These are phyloP conservation scores for Exsudoporus floridanus DNA, from an alignment of 1,284 basidiomycete species.

Conservation along the genomic window DNA sequence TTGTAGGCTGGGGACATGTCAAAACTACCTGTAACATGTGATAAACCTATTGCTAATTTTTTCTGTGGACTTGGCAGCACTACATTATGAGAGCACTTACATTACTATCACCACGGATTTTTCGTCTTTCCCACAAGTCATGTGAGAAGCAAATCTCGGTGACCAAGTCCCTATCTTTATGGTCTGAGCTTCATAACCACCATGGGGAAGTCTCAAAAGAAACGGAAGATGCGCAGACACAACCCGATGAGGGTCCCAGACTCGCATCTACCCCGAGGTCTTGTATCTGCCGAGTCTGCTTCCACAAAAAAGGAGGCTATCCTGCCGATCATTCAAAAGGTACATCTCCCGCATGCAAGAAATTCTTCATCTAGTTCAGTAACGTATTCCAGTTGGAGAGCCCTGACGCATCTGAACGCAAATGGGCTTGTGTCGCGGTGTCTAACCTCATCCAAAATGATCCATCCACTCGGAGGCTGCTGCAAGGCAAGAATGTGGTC, in stretches of 20 bases:
- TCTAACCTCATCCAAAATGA: constrained; percentile 89
- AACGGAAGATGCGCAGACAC: constrained; percentile 75
- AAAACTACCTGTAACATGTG: constrained; percentile 13
- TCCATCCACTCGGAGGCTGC: constrained; percentile 80
- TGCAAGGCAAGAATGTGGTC: constrained; percentile 90
- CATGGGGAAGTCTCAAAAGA: constrained; percentile 92
- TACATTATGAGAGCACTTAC: too few relatives aligned
- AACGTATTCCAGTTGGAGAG: constrained; percentile 61
- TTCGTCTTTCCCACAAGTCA: constrained; percentile 4
- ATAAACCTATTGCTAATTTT: constrained; percentile 30
- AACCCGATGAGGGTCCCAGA: constrained; percentile 92
- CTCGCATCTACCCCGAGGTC: constrained; percentile 80
- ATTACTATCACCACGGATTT: too few relatives aligned
- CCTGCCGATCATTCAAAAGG: constrained; percentile 86
- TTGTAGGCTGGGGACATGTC: constrained; percentile 2
- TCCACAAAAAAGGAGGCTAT: constrained; percentile 77
- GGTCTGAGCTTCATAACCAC: background rate
- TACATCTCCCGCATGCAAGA: constrained; percentile 30
- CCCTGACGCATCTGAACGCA: constrained; percentile 73
- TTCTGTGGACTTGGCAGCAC: background rate
- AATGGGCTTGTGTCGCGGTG: constrained; percentile 92
- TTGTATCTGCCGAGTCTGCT: constrained; percentile 64
- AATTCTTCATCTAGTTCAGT: background rate
- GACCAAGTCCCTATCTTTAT: background rate
- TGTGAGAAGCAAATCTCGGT: constrained; percentile 6